A percentile compares a stretch with the other conserved stretches of the same genome.
Conservation (phyloP, 2,329 filamentous ascomycete genomes). For the Apiospora saccharicola region DNA sequence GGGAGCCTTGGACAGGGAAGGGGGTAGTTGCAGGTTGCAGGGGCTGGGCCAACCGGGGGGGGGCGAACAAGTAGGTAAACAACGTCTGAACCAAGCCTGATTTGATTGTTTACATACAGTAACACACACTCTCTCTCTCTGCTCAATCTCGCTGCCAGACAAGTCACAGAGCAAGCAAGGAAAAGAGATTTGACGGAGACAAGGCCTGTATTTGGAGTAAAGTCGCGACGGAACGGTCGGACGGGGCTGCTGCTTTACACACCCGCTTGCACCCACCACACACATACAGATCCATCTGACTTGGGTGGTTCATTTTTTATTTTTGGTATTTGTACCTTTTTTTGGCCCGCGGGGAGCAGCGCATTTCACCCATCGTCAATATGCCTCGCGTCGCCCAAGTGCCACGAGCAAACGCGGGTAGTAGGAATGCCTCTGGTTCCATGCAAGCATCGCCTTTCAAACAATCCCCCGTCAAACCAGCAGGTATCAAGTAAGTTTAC, state of each 20-base stretch:
- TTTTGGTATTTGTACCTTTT: neutral
- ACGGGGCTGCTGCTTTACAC: neutral
- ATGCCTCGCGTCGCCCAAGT: slow-evolving; percentile 68
- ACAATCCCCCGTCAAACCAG: slow-evolving; percentile 58
- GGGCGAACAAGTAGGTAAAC: neutral
- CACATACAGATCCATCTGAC: slow-evolving; percentile 7
- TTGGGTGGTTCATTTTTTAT: slow-evolving; percentile 2
- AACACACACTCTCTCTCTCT: neutral
- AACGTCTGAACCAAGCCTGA: neutral
- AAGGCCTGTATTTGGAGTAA: neutral
- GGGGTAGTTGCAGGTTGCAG: neutral
- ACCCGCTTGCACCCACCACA: slow-evolving; percentile 11
- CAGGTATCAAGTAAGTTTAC: slow-evolving; percentile 56
- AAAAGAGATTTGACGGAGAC: neutral
- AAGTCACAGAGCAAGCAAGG: neutral
- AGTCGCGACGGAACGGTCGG: neutral
- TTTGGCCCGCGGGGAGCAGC: neutral
- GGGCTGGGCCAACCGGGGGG: too few relatives aligned
- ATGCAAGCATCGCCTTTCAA: slow-evolving; percentile 61
- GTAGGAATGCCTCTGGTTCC: slow-evolving; percentile 56
- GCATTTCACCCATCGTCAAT: slow-evolving; percentile 16
- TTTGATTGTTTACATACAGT: neutral
- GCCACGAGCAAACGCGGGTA: slow-evolving; percentile 56
- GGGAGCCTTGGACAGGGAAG: too few relatives aligned
- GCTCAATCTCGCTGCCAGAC: neutral